Percentiles rank a stretch among this genome's conserved stretches.
These are phyloP conservation scores for Cucumis melo DNA, from an alignment of 306 rosid genomes.

Conservation along the genomic window DNA sequence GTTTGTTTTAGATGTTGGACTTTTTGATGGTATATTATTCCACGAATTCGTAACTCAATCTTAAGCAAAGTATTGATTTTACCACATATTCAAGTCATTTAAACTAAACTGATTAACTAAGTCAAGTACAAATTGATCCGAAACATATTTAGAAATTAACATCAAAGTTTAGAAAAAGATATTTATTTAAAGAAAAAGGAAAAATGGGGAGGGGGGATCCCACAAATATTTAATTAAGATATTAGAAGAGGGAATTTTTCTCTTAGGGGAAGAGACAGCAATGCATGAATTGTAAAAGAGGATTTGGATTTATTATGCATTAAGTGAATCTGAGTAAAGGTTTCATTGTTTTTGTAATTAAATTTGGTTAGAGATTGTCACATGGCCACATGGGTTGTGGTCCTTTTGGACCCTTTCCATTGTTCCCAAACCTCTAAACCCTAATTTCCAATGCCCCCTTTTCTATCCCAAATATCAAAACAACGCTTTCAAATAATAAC, in stretches of 20 bases:
- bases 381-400: constrained; percentile 7
- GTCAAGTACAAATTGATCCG: background rate
- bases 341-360: background rate
- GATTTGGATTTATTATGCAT: background rate
- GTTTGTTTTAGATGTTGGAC: no score
- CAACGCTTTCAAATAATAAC: background rate
- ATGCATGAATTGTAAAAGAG: background rate
- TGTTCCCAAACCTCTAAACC: background rate
- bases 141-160: background rate
- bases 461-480: background rate
- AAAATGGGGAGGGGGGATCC: no score
- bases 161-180: background rate
- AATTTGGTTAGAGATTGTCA: background rate
- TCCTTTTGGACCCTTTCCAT: background rate
- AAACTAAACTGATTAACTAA: background rate
- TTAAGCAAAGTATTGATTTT: background rate
- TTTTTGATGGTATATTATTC: no score
- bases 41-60: no score
- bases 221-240: background rate
- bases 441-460: background rate
- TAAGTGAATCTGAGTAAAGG: background rate
- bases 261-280: background rate
- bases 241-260: background rate
- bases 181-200: no score
- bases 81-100: background rate